Evolutionary conservation across 192 early-diverging fungal species (phyloP).

Genomic region (Podila clonocystis): DNA sequence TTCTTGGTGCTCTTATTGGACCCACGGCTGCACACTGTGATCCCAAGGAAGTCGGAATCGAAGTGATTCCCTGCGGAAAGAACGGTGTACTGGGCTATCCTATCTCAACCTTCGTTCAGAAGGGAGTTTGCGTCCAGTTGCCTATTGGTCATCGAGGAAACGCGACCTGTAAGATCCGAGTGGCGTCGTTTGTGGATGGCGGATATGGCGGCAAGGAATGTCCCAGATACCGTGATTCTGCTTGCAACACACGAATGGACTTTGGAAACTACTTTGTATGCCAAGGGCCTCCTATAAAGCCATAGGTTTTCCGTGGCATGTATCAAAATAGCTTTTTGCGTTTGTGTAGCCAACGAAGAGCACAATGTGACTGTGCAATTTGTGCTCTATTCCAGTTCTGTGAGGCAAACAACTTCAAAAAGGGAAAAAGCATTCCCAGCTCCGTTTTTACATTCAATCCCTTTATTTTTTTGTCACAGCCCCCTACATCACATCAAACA

Average conservation of each 20-base stretch:
- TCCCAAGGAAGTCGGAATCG: not conserved
- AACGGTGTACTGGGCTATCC: not conserved
- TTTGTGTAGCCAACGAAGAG: no score
- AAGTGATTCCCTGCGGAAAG: not conserved
- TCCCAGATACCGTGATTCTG: not conserved
- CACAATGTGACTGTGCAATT: no score
- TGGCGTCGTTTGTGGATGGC: not conserved
- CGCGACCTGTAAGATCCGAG: not conserved
- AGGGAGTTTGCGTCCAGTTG: not conserved
- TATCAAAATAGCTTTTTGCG: no score
- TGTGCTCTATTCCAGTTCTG: no score
- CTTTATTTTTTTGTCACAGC: no score
- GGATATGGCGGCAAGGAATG: not conserved
- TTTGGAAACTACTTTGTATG: not conserved
- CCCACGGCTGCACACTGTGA: not conserved
- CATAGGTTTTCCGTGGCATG: no score
- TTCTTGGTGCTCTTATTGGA: not conserved
- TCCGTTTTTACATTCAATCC: no score
- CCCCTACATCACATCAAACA: no score
- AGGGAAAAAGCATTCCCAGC: no score
- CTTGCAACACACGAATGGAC: not conserved
- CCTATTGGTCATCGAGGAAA: not conserved
- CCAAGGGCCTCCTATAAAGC: not conserved
- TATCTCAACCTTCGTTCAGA: not conserved
- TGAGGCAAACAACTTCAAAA: no score